Evolutionary conservation across 2,329 filamentous ascomycete genomes (phyloP).

Genomic region (Phialocephala sp.): DNA sequence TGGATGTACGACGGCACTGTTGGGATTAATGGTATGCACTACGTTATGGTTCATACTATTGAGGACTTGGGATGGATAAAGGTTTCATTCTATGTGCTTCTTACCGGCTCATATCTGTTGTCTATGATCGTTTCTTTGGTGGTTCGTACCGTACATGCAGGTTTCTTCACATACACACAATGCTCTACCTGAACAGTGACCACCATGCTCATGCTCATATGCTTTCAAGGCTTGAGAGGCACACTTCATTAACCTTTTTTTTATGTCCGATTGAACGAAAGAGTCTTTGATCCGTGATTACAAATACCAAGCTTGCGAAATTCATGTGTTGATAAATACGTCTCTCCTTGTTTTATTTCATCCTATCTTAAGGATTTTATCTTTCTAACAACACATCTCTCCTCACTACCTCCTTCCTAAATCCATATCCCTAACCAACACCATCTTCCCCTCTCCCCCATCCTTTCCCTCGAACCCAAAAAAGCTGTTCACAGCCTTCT

Average conservation of each 20-base stretch:
- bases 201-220: not conserved
- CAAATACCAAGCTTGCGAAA: no score
- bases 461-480: constrained; percentile 53
- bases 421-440: constrained; percentile 58
- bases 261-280: no score
- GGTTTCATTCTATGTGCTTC: constrained; percentile 10
- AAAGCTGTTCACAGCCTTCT: constrained; percentile 70
- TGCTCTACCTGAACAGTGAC: not conserved
- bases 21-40: constrained; percentile 25
- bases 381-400: not conserved
- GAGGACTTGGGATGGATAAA: constrained; percentile 16
- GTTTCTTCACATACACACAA: not conserved
- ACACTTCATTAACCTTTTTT: no score
- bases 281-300: no score
- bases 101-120: constrained; percentile 13
- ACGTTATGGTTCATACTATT: constrained; percentile 20
- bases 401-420: constrained; percentile 49
- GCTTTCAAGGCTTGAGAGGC: not conserved
- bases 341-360: not conserved
- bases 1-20: constrained; percentile 12
- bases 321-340: no score
- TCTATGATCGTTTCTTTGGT: constrained; percentile 19
- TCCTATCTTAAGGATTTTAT: not conserved
- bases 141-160: constrained; percentile 5
- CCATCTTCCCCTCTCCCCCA: constrained; percentile 49